These are phyloP conservation scores for Penicillium ochrochloron DNA, from an alignment of 495 filamentous ascomycete species.

Conservation along the genomic window DNA sequence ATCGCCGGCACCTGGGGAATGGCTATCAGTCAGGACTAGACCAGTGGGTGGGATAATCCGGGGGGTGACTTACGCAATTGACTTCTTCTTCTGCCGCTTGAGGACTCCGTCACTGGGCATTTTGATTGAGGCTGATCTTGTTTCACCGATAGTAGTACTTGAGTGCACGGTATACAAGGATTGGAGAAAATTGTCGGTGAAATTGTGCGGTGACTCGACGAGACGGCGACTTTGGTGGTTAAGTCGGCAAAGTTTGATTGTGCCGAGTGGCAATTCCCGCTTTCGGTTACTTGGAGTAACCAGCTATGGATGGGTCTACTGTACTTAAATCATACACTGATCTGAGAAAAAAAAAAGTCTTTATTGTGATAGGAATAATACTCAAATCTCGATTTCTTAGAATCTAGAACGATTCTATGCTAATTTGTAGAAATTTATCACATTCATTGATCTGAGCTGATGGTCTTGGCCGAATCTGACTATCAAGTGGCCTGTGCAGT, in stretches of 20 bases:
- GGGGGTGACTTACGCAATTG: slow-evolving; percentile 29
- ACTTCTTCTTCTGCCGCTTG: slow-evolving; percentile 35
- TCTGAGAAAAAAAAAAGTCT: no score
- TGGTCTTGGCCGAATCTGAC: background rate
- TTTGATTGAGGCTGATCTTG: background rate
- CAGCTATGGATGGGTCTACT: background rate
- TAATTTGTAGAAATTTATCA: background rate
- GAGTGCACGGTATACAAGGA: background rate
- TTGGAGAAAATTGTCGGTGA: background rate
- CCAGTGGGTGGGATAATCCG: no score
- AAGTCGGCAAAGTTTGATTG: slow-evolving; percentile 4
- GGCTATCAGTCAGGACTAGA: background rate
- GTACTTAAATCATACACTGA: background rate
- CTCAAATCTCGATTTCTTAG: no score
- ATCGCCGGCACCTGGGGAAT: slow-evolving; percentile 38
- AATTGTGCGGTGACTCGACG: background rate
- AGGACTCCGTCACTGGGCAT: slow-evolving; percentile 11
- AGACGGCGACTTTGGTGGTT: background rate
- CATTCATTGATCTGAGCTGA: background rate
- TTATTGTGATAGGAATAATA: no score
- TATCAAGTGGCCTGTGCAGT: background rate
- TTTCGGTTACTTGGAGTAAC: background rate
- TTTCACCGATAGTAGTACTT: slow-evolving; percentile 7
- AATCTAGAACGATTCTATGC: no score
- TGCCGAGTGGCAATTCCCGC: slow-evolving; percentile 13